A percentile compares a stretch with the other conserved stretches of the same genome.
Conservation (phyloP, 331 rosid species). For the Cydonia oblonga region DNA sequence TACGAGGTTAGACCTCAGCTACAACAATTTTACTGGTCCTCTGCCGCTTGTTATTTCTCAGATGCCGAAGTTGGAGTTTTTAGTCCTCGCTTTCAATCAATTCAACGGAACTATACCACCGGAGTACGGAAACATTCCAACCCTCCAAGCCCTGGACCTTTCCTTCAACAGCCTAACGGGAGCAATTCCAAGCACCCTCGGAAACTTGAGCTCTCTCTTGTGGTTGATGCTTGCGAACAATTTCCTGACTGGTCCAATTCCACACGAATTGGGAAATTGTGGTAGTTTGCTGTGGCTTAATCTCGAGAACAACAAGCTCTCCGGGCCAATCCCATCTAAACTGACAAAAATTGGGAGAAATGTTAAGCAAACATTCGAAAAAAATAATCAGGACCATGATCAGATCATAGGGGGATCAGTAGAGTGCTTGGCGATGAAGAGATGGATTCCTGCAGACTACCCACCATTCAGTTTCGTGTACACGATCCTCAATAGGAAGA, state of each 20-base stretch:
- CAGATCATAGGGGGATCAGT: slow-evolving; percentile 53
- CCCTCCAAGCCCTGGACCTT: slow-evolving; percentile 83
- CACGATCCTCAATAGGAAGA: slow-evolving; percentile 66
- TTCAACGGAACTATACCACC: slow-evolving; percentile 63
- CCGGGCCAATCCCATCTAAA: slow-evolving; percentile 58
- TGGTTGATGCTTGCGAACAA: slow-evolving; percentile 95
- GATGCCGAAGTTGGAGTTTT: slow-evolving; percentile 49
- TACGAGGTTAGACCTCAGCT: slow-evolving; percentile 51
- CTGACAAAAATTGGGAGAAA: slow-evolving; percentile 53
- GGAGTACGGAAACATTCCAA: slow-evolving; percentile 37
- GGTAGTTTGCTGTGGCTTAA: slow-evolving; percentile 84
- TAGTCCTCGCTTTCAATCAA: slow-evolving; percentile 62
- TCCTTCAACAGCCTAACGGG: slow-evolving; percentile 64
- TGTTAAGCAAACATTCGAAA: slow-evolving; percentile 45
- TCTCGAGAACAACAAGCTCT: slow-evolving; percentile 65
- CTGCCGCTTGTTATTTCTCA: slow-evolving; percentile 60
- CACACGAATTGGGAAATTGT: slow-evolving; percentile 65
- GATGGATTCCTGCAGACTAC: slow-evolving; percentile 97
- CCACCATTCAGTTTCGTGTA: slow-evolving; percentile 87
- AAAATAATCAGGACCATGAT: slow-evolving; percentile 16
- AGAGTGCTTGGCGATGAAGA: slow-evolving; percentile 73
- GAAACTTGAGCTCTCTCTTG: slow-evolving; percentile 60
- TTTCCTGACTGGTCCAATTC: slow-evolving; percentile 53
- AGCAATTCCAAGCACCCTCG: slow-evolving; percentile 60
- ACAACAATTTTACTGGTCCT: slow-evolving; percentile 69